A percentile compares a stretch with the other conserved stretches of the same genome.
phyloP scores from a whole-genome alignment of 2,329 filamentous ascomycete species.

The Geosmithia morbida region DNA sequence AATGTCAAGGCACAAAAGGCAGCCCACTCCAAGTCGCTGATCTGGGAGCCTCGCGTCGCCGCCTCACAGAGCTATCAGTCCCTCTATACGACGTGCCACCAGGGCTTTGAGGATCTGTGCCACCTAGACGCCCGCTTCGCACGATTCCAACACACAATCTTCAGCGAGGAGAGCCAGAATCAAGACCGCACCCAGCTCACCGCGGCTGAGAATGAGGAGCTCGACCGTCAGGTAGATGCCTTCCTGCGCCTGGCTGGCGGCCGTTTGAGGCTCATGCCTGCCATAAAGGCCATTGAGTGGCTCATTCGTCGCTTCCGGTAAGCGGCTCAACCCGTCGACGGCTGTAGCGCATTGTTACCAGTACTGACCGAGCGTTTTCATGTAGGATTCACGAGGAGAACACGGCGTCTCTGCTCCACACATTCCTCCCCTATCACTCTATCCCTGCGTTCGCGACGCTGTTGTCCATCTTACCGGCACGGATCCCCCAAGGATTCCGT shows the following conservation, averaged over 20 bases:
- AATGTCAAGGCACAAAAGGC: constrained; percentile 88
- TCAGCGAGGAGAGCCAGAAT: constrained; percentile 83
- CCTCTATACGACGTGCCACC: constrained; percentile 72
- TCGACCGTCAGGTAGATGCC: constrained; percentile 63
- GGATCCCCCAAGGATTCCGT: constrained; percentile 59
- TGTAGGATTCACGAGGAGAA: constrained; percentile 85
- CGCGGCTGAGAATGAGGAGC: constrained; percentile 62
- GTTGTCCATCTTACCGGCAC: constrained; percentile 71
- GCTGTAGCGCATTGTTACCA: neutral
- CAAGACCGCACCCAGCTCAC: constrained; percentile 83
- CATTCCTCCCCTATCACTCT: constrained; percentile 86
- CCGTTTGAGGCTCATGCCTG: constrained; percentile 69
- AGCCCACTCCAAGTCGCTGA: constrained; percentile 83
- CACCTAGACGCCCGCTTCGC: constrained; percentile 68
- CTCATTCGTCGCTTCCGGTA: constrained; percentile 81
- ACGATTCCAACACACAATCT: constrained; percentile 63
- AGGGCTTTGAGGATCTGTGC: constrained; percentile 87
- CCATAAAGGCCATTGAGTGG: constrained; percentile 90
- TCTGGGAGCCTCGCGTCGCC: constrained; percentile 79
- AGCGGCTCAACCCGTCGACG: constrained; percentile 7
- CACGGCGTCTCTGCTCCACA: constrained; percentile 59
- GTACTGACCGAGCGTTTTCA: neutral
- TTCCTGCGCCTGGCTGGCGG: constrained; percentile 73
- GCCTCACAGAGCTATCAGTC: constrained; percentile 82
- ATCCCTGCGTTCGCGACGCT: constrained; percentile 75